phyloP scores from a whole-genome alignment of 352 stramenopile genomes.

The Globisporangium mamillatum region DNA sequence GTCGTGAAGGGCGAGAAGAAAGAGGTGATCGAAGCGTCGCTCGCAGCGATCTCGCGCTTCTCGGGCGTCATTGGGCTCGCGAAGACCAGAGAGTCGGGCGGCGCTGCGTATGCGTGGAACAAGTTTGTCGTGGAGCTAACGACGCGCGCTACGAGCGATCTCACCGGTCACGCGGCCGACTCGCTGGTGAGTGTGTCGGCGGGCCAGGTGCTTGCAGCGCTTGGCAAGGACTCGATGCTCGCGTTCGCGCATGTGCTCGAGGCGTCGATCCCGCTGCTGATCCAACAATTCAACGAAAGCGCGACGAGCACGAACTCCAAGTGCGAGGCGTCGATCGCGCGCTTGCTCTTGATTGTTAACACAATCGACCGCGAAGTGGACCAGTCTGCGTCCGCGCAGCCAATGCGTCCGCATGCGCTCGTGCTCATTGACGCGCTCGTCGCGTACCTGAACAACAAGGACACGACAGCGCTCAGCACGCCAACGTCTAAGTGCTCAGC shows the following conservation, averaged over 20 bases:
- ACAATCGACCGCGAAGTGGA: conserved; percentile 84
- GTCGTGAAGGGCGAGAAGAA: conserved; percentile 85
- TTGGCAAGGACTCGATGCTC: conserved; percentile 63
- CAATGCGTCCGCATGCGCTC: conserved; percentile 70
- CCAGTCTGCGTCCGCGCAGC: conserved; percentile 62
- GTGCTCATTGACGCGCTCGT: conserved; percentile 58
- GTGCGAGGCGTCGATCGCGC: conserved; percentile 64
- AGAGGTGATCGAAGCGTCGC: conserved; percentile 65
- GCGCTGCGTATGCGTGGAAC: conserved; percentile 74
- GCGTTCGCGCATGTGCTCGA: conserved; percentile 75
- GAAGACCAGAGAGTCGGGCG: conserved; percentile 48
- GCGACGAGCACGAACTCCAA: conserved; percentile 44
- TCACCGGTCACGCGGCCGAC: conserved; percentile 69
- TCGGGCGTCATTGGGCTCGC: conserved; percentile 59
- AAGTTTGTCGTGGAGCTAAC: conserved; percentile 84
- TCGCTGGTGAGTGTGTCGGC: conserved; percentile 80
- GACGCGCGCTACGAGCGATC: conserved; percentile 56
- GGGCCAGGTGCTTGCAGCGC: conserved; percentile 57
- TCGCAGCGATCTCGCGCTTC: conserved; percentile 62
- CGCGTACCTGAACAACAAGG: conserved; percentile 41
- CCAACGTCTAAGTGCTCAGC: conserved; percentile 59
- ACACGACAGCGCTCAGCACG: conserved; percentile 23
- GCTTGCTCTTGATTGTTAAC: conserved; percentile 70
- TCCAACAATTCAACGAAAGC: conserved; percentile 58
- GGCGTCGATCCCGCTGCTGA: conserved; percentile 52